Conservation (phyloP, 2,329 filamentous ascomycete genomes). For the Onygenales sp. region DNA sequence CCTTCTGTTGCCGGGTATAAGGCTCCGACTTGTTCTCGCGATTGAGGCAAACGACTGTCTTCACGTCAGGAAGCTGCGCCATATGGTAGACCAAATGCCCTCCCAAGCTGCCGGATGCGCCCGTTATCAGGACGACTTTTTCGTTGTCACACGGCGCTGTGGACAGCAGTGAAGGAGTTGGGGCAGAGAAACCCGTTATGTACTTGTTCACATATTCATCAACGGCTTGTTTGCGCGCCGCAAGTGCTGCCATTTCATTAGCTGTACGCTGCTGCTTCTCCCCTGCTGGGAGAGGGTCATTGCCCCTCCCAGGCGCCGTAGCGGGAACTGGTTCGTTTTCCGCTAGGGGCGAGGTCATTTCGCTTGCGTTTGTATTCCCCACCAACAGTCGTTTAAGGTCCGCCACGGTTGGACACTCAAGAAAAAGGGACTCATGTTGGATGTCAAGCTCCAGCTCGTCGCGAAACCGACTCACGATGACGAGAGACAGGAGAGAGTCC, state of each 20-base stretch:
- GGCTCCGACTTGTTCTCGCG: constrained; percentile 23
- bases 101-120: constrained; percentile 32
- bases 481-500: constrained; percentile 28
- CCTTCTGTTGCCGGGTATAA: constrained; percentile 24
- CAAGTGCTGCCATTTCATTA: constrained; percentile 8
- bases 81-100: constrained; percentile 31
- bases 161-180: neutral
- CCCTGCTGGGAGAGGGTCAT: too few species aligned
- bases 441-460: constrained; percentile 19
- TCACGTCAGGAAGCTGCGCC: constrained; percentile 19
- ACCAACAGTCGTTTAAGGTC: constrained; percentile 3
- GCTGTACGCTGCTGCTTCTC: constrained; percentile 1
- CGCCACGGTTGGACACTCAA: constrained; percentile 4
- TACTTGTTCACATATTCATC: constrained; percentile 15
- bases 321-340: constrained; percentile 4
- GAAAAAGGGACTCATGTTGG: constrained; percentile 3
- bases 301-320: neutral
- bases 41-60: constrained; percentile 39
- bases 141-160: neutral
- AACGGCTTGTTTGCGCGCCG: constrained; percentile 10
- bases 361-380: neutral
- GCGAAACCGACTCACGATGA: constrained; percentile 24
- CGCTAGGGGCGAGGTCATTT: neutral
- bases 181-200: constrained; percentile 14
- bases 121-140: constrained; percentile 31